Base-by-base conservation (phyloP, 768 basidiomycete species). In the Sistotremastrum niveocremeum region DNA sequence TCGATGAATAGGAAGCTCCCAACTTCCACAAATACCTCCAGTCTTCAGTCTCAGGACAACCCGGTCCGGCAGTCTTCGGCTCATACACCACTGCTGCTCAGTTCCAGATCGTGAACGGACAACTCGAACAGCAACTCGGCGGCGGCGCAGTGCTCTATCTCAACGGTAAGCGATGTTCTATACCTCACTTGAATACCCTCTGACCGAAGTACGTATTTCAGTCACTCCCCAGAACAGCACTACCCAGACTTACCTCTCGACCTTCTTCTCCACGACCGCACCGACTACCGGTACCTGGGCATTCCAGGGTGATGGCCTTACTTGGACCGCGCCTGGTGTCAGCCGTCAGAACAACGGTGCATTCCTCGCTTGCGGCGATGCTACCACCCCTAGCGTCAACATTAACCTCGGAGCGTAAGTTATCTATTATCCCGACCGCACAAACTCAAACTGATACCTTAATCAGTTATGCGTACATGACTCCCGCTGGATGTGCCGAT, bases 21-120 rank as follows among this genome's bases (percentile, higher is more conserved):
- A 73, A 76, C 59, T 77, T 76, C 70, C 76, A 76, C 59, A 66
- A 76, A 52, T 78, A 79, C 57, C 70, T 80, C 34, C 70, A 68
- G 38, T 75, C 76, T 11, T 66, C 74, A 51, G 63, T 66, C 0
- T 51, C 60, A 12, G 50, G 50, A 11, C 60, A 62, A 51, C 68
- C 65, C 11, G 65, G 67, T 5, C 60, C 65, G 34, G 75, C 74
- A 3, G 72, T 78, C 39, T 69, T 78, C 37, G 74, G 74, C 6
- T 62, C 64, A 44, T 70, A 69, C n/a, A 60, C 55, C 45, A 66
- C 56, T n/a, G 75, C 75, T 2, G 71, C 71, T 6, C 76, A 77
- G 52, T 77, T 79, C 67, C 65, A 73, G 49, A 68, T 78, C 46
- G 68, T 66, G 34, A 54, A 59, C 45, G 76, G 77, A 4, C 76